These are phyloP conservation scores for Aleurites moluccanus DNA, from an alignment of 441 rosid genomes.

Conservation along the genomic window DNA sequence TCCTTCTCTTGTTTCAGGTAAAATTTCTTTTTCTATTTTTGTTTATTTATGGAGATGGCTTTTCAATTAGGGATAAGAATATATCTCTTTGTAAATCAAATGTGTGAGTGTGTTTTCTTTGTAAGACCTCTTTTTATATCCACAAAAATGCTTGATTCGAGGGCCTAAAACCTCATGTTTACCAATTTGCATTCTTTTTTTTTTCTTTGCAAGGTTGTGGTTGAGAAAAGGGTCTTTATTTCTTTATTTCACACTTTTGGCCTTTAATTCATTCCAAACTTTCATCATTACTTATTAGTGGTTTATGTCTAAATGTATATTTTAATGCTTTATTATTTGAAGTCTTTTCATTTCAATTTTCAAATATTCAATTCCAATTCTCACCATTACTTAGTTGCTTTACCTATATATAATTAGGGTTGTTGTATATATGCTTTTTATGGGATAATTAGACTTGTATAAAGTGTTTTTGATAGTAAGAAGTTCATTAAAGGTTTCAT, in stretches of 20 bases:
- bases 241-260: neutral
- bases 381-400: neutral
- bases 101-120: too few relatives aligned
- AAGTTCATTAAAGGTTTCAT: too few relatives aligned
- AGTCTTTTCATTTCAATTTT: neutral
- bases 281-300: slow-evolving; percentile 17
- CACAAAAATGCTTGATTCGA: neutral
- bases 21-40: too few relatives aligned
- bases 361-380: neutral
- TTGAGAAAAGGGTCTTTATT: neutral
- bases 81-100: neutral
- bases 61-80: neutral
- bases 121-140: neutral
- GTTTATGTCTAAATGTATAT: neutral
- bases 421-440: too few relatives aligned
- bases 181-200: neutral
- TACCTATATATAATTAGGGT: too few relatives aligned
- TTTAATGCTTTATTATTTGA: too few relatives aligned
- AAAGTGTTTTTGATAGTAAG: too few relatives aligned
- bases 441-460: too few relatives aligned
- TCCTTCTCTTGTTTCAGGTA: too few relatives aligned
- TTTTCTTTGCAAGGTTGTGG: slow-evolving; percentile 10
- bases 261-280: neutral
- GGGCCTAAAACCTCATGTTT: neutral
- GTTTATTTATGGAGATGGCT: neutral